Evolutionary conservation across 106 monocot genomes (phyloP).

Genomic region (Apostasia ramifera): DNA sequence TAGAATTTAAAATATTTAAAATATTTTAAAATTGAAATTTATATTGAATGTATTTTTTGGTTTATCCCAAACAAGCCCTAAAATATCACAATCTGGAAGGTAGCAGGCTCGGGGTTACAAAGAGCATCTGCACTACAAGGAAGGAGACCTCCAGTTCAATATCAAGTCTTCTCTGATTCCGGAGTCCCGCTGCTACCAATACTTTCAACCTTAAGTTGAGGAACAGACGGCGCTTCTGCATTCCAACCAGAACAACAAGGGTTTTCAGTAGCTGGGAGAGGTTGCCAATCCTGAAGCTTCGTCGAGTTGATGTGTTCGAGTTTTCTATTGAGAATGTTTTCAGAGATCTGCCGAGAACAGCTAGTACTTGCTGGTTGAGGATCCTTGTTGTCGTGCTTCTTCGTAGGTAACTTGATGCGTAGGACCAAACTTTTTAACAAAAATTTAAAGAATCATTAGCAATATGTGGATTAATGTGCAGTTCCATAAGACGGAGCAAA

Average conservation of each 20-base stretch:
- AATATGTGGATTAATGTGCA: not conserved
- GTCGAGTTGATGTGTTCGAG: too few relatives aligned
- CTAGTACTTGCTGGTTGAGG: not conserved
- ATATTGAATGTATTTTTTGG: too few relatives aligned
- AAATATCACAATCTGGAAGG: slow-evolving; percentile 24
- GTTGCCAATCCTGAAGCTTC: not conserved
- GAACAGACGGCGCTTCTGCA: not conserved
- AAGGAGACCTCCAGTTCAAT: slow-evolving; percentile 27
- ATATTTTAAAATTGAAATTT: too few relatives aligned
- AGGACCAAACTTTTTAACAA: slow-evolving; percentile 20
- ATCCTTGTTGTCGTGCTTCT: not conserved
- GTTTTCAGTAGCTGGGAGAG: not conserved
- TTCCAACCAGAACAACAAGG: not conserved
- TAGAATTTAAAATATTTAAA: too few relatives aligned
- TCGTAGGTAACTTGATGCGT: slow-evolving; percentile 36
- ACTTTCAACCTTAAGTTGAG: not conserved
- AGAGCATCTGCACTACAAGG: not conserved
- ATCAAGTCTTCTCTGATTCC: slow-evolving; percentile 23
- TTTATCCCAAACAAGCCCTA: not conserved
- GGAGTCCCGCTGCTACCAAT: not conserved
- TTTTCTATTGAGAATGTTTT: not conserved
- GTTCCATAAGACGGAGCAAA: not conserved
- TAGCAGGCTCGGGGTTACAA: slow-evolving; percentile 30
- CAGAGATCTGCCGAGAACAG: not conserved
- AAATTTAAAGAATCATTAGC: not conserved